phyloP scores from a whole-genome alignment of 2,329 filamentous ascomycete species.

The Neonectria neomacrospora region DNA sequence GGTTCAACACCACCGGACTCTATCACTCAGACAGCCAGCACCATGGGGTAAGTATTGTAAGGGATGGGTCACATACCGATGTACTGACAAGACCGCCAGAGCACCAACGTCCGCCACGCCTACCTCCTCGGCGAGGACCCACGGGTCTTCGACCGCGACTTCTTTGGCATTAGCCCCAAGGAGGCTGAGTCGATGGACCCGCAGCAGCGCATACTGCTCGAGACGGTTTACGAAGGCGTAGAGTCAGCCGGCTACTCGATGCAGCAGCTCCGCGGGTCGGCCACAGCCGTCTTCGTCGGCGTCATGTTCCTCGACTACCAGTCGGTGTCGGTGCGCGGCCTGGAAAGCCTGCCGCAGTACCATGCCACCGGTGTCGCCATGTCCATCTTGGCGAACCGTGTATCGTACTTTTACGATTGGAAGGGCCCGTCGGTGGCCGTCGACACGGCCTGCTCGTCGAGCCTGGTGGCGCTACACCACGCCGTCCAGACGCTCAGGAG shows the following conservation, averaged over 20 bases:
- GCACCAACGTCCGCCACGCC: too few relatives aligned
- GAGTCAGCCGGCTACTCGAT: slow-evolving; percentile 49
- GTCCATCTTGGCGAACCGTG: slow-evolving; percentile 58
- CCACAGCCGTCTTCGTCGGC: slow-evolving; percentile 47
- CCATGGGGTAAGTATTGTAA: too few relatives aligned
- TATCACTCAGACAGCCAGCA: too few relatives aligned
- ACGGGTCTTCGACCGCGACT: too few relatives aligned
- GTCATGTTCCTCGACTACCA: slow-evolving; percentile 42
- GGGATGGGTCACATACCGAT: too few relatives aligned
- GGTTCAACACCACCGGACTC: too few relatives aligned
- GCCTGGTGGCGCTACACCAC: slow-evolving; percentile 59
- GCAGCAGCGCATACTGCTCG: slow-evolving; percentile 44
- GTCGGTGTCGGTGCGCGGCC: slow-evolving; percentile 40
- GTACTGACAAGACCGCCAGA: too few relatives aligned
- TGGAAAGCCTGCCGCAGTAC: slow-evolving; percentile 59
- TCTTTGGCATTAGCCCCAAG: too few relatives aligned
- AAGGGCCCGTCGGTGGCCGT: slow-evolving; percentile 59
- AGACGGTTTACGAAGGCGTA: slow-evolving; percentile 43
- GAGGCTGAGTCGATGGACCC: too few relatives aligned
- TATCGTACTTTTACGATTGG: slow-evolving; percentile 61
- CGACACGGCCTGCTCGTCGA: slow-evolving; percentile 63
- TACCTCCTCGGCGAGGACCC: too few relatives aligned
- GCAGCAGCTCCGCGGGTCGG: slow-evolving; percentile 39
- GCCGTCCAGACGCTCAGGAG: slow-evolving; percentile 50
- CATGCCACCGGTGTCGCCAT: slow-evolving; percentile 57